A percentile compares a stretch with the other conserved stretches of the same genome.
Conservation (phyloP, 345 rosid species). For the Microthlaspi erraticum region DNA sequence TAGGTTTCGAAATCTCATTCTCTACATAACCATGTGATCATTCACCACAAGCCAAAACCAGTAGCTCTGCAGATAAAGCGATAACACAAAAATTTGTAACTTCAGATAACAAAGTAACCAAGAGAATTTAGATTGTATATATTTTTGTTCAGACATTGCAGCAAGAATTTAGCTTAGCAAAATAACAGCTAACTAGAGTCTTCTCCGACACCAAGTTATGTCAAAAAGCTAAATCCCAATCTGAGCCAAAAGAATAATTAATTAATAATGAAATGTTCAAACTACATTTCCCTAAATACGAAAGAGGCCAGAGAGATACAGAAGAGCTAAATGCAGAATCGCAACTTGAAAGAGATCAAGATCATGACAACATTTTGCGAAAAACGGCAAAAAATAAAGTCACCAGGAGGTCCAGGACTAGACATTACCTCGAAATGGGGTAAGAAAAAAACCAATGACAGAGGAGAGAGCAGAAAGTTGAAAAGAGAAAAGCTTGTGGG, state of each 20-base stretch:
- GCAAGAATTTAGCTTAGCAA: neutral
- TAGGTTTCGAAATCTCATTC: slow-evolving; percentile 19
- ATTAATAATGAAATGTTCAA: neutral
- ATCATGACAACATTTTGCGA: neutral
- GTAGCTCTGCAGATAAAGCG: slow-evolving; percentile 29
- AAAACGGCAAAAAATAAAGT: neutral
- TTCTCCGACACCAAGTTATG: slow-evolving; percentile 7
- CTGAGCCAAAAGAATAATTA: neutral
- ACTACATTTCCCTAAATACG: slow-evolving; percentile 15
- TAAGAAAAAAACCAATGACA: neutral
- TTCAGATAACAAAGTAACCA: neutral
- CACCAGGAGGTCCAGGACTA: neutral
- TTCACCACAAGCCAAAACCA: slow-evolving; percentile 6
- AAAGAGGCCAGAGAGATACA: neutral
- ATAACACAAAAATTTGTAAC: neutral
- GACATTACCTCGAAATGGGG: slow-evolving; percentile 31
- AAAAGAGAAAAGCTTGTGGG: neutral
- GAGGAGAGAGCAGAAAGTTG: slow-evolving; percentile 12
- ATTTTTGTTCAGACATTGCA: slow-evolving; percentile 1
- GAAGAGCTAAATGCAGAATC: too few relatives aligned
- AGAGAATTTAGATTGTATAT: neutral
- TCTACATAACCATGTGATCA: slow-evolving; percentile 8
- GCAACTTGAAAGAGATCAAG: neutral
- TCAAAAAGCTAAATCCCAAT: slow-evolving; percentile 20
- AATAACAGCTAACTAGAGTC: slow-evolving; percentile 12